A percentile compares a stretch with the other conserved stretches of the same genome.
Evolutionary conservation across 441 rosid species (phyloP).

Genomic region (Euphorbia celastroides): DNA sequence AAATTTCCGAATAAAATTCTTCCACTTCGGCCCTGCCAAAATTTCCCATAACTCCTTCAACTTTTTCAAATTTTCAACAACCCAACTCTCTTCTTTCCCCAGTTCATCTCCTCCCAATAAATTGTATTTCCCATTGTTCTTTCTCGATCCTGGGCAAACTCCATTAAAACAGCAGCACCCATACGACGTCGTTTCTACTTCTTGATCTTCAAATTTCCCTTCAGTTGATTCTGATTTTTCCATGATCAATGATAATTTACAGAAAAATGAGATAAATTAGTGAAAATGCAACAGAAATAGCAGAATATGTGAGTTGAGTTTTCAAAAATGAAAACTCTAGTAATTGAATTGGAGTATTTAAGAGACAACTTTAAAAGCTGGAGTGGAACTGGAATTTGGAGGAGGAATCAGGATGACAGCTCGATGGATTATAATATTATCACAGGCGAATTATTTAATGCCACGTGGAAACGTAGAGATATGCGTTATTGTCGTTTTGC

Average conservation of each 20-base stretch:
- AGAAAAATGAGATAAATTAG: not conserved
- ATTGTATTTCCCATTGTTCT: conserved; percentile 14
- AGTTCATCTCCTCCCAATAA: conserved; percentile 16
- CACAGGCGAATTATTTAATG: not conserved
- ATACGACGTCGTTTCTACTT: conserved; percentile 22
- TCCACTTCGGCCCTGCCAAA: conserved; percentile 60
- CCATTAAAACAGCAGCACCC: conserved; percentile 39
- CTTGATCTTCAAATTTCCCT: conserved; percentile 24
- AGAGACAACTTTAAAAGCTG: not conserved
- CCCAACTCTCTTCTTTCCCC: conserved; percentile 25
- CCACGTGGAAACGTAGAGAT: not conserved
- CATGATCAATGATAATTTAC: not conserved
- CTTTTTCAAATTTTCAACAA: conserved; percentile 30
- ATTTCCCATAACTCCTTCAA: conserved; percentile 43
- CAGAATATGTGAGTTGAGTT: not conserved
- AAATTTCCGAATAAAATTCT: conserved; percentile 47
- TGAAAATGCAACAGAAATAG: not conserved
- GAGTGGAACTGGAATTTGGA: not conserved
- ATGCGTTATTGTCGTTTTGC: not conserved
- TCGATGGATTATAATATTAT: not conserved
- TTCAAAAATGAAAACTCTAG: no score
- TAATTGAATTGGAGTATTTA: not conserved
- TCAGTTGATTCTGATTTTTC: conserved; percentile 20
- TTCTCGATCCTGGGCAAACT: conserved; percentile 23
- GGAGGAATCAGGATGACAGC: not conserved